Conservation (phyloP, 2,329 filamentous ascomycete genomes). For the Hymenoscyphus fraxineus region DNA sequence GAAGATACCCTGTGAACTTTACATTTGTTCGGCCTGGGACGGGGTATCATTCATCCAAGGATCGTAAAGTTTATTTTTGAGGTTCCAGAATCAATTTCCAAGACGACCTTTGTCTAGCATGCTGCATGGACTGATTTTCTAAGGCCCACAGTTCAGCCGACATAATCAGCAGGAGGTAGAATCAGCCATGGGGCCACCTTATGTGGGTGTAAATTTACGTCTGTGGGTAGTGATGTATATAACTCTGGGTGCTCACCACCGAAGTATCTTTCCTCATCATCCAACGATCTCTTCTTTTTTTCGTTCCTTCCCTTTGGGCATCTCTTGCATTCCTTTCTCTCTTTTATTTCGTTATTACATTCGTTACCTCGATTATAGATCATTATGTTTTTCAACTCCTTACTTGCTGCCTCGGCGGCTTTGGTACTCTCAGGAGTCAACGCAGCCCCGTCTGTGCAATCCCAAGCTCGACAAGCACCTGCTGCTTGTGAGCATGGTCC, state of each 20-base stretch:
- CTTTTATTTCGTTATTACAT: background rate
- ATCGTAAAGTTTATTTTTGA: background rate
- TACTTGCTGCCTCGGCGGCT: slow-evolving; percentile 3
- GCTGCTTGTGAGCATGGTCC: slow-evolving; percentile 24
- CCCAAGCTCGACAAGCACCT: slow-evolving; percentile 13
- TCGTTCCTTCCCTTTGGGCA: background rate
- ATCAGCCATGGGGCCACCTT: background rate
- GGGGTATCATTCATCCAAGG: background rate
- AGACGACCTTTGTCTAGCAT: background rate
- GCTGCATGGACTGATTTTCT: background rate
- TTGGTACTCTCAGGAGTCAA: slow-evolving; percentile 16
- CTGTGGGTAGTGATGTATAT: slow-evolving; percentile 4
- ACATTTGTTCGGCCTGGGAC: too few relatives aligned
- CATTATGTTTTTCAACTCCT: slow-evolving; percentile 10
- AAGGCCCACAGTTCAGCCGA: background rate
- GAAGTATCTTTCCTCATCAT: slow-evolving; percentile 1
- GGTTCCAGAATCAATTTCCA: background rate
- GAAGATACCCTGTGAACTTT: too few relatives aligned
- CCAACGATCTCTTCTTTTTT: slow-evolving; percentile 4
- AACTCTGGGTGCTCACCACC: background rate
- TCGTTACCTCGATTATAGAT: background rate
- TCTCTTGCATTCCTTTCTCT: background rate
- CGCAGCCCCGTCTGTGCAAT: slow-evolving; percentile 16
- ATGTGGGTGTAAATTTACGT: background rate
- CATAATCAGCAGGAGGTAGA: background rate